Evolutionary conservation across 495 filamentous ascomycete genomes (phyloP).

Genomic region (Rusavskia elegans): DNA sequence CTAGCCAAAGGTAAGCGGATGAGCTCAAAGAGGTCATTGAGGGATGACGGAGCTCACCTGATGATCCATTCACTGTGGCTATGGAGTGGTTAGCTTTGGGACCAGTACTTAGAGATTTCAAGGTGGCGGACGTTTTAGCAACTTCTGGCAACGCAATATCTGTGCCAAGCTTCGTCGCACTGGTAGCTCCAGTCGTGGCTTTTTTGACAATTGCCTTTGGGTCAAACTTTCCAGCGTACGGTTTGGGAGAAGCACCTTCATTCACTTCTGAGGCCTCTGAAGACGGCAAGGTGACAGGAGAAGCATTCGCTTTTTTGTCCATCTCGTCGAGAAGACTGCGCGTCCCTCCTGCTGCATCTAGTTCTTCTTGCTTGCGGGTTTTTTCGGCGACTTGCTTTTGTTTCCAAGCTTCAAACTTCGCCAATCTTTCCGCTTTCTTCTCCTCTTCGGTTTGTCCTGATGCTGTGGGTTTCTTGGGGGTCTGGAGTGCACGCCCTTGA

Average conservation of each 20-base stretch:
- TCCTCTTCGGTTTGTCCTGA: conserved; percentile 58
- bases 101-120: conserved; percentile 26
- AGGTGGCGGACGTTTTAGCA: conserved; percentile 33
- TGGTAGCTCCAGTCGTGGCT: conserved; percentile 29
- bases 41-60: conserved; percentile 22
- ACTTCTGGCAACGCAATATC: conserved; percentile 45
- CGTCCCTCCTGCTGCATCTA: conserved; percentile 41
- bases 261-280: conserved; percentile 26
- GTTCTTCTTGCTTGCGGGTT: conserved; percentile 57
- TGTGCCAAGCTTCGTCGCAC: conserved; percentile 36
- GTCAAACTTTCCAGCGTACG: conserved; percentile 73
- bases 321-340: conserved; percentile 58
- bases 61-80: conserved; percentile 28
- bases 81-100: conserved; percentile 36
- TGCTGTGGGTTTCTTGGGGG: conserved; percentile 25
- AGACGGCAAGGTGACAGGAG: conserved; percentile 39
- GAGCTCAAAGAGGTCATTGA: background rate
- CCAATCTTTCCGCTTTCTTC: conserved; percentile 68
- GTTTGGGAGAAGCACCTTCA: conserved; percentile 28
- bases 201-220: conserved; percentile 74
- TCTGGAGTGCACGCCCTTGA: conserved; percentile 12
- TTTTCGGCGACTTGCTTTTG: conserved; percentile 69
- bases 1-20: background rate
- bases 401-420: conserved; percentile 84
- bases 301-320: conserved; percentile 49